These are phyloP conservation scores for Hypsizygus marmoreus DNA, from an alignment of 768 basidiomycete species.

Conservation along the genomic window DNA sequence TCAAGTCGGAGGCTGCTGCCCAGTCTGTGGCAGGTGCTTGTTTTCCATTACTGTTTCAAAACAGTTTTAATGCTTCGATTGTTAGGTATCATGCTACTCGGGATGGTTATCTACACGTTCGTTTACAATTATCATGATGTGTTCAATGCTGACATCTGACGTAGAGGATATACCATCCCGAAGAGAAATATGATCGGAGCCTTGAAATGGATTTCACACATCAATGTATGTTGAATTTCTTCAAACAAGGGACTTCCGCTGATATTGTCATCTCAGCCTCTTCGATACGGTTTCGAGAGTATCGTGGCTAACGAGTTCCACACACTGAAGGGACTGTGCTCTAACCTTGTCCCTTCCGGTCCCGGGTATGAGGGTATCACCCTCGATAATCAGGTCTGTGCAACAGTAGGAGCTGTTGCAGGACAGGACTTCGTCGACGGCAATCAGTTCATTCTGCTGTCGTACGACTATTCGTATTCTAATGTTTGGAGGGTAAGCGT, in stretches of 20 bases:
- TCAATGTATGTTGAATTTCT: slow-evolving; percentile 45
- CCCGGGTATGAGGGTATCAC: slow-evolving; percentile 59
- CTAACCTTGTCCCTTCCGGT: slow-evolving; percentile 61
- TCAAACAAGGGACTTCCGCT: not conserved
- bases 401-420: slow-evolving; percentile 62
- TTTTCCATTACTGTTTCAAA: too few relatives aligned
- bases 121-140: slow-evolving; percentile 23
- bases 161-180: slow-evolving; percentile 58
- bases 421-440: slow-evolving; percentile 68
- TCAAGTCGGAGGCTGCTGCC: slow-evolving; percentile 60
- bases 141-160: not conserved
- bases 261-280: slow-evolving; percentile 43
- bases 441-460: slow-evolving; percentile 47
- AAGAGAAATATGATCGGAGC: slow-evolving; percentile 67
- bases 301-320: slow-evolving; percentile 84
- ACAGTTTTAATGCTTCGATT: not conserved
- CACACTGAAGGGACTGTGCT: slow-evolving; percentile 61
- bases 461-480: slow-evolving; percentile 47
- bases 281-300: slow-evolving; percentile 74
- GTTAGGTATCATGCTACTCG: slow-evolving; percentile 42
- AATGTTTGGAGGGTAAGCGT: slow-evolving; percentile 45
- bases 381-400: slow-evolving; percentile 73
- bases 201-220: slow-evolving; percentile 65
- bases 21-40: slow-evolving; percentile 54
- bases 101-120: slow-evolving; percentile 56